phyloP scores from a whole-genome alignment of 352 stramenopile genomes.

The Phytophthora multivora region DNA sequence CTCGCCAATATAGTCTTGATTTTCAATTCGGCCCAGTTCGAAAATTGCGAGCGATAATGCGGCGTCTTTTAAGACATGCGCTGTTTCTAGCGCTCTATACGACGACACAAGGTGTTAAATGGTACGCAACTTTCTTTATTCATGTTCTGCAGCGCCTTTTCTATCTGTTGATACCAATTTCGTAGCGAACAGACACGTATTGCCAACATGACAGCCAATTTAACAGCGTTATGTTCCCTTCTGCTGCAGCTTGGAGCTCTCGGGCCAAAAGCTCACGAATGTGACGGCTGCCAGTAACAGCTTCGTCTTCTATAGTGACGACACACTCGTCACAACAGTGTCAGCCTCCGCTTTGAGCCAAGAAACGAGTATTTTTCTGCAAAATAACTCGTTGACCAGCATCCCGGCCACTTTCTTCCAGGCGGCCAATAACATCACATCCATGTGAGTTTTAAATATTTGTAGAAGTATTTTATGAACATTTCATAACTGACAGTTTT shows the following conservation, averaged over 20 bases:
- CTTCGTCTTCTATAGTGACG: slow-evolving; percentile 40
- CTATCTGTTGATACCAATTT: slow-evolving; percentile 3
- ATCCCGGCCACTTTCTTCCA: slow-evolving; percentile 54
- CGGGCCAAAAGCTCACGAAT: slow-evolving; percentile 38
- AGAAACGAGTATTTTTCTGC: slow-evolving; percentile 46
- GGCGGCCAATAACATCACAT: slow-evolving; percentile 39
- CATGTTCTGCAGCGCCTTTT: not conserved
- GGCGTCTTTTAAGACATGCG: slow-evolving; percentile 9
- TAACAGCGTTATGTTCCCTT: slow-evolving; percentile 1
- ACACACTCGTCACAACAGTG: slow-evolving; percentile 16
- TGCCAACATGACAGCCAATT: not conserved
- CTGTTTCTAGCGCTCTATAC: slow-evolving; percentile 16
- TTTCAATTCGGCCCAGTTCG: slow-evolving; percentile 23
- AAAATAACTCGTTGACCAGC: slow-evolving; percentile 51
- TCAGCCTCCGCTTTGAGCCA: slow-evolving; percentile 28
- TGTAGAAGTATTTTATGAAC: not conserved
- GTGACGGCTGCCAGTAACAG: slow-evolving; percentile 27
- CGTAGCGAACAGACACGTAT: not conserved
- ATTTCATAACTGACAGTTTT: not conserved
- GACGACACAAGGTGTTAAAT: not conserved
- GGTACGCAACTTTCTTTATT: slow-evolving; percentile 6
- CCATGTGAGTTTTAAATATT: slow-evolving; percentile 37
- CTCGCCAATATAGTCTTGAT: slow-evolving; percentile 8
- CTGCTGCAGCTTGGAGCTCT: slow-evolving; percentile 44
- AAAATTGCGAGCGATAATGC: slow-evolving; percentile 7